Percentiles rank a stretch among this genome's conserved stretches.
phyloP scores from a whole-genome alignment of 2,329 filamentous ascomycete genomes.

The Pseudogymnoascus sp. region DNA sequence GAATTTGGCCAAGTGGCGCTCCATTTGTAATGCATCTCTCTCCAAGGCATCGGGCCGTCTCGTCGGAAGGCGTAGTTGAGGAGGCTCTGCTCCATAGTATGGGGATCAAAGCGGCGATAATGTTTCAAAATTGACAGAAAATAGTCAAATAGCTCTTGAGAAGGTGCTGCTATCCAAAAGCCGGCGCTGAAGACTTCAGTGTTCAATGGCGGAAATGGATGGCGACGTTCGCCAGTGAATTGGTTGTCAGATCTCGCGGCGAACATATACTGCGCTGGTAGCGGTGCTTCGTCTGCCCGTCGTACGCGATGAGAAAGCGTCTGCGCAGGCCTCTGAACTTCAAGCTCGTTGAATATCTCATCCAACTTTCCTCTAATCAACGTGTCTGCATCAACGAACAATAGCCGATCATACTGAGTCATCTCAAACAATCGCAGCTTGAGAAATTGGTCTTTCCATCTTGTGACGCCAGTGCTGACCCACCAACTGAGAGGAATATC shows the following conservation, averaged over 20 bases:
- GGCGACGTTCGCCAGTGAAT: conserved; percentile 27
- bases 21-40: conserved; percentile 33
- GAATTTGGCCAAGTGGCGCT: conserved; percentile 33
- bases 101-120: conserved; percentile 32
- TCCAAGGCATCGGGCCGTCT: conserved; percentile 37
- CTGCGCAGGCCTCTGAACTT: conserved; percentile 16
- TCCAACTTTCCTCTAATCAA: conserved; percentile 32
- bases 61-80: conserved; percentile 38
- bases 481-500: conserved; percentile 30
- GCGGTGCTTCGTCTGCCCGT: conserved; percentile 25
- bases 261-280: conserved; percentile 32
- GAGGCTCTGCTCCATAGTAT: conserved; percentile 36
- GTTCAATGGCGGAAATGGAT: conserved; percentile 32
- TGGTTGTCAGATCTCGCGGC: conserved; percentile 30
- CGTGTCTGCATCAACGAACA: conserved; percentile 40
- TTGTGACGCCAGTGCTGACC: conserved; percentile 31
- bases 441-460: conserved; percentile 38
- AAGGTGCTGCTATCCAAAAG: conserved; percentile 36
- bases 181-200: conserved; percentile 33
- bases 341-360: conserved; percentile 32
- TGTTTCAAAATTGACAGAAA: conserved; percentile 32
- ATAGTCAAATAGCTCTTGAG: conserved; percentile 32
- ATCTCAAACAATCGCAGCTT: conserved; percentile 37
- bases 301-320: conserved; percentile 18
- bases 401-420: conserved; percentile 34